Conservation (phyloP, 2,329 filamentous ascomycete species). For the Thermochaetoides dissita region DNA sequence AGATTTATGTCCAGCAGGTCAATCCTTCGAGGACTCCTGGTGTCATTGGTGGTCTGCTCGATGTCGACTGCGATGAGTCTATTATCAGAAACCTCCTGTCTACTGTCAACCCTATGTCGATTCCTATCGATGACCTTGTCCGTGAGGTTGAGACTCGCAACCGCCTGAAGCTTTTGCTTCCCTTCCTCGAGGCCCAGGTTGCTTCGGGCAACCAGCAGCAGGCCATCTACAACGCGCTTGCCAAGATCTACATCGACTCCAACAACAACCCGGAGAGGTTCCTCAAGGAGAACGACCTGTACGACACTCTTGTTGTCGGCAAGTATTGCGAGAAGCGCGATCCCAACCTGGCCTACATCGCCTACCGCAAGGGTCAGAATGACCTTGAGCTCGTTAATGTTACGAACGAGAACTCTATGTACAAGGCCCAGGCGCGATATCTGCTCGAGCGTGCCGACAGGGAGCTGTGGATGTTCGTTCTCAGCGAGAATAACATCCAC, state of each 20-base stretch:
- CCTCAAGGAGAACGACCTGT: slow-evolving; percentile 92
- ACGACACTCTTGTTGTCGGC: slow-evolving; percentile 80
- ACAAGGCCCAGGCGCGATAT: slow-evolving; percentile 92
- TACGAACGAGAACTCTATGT: slow-evolving; percentile 99
- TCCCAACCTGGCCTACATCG: slow-evolving; percentile 86
- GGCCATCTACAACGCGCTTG: slow-evolving; percentile 90
- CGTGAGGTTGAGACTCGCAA: slow-evolving; percentile 91
- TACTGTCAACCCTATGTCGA: slow-evolving; percentile 69
- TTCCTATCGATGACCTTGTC: slow-evolving; percentile 91
- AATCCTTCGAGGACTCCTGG: slow-evolving; percentile 84
- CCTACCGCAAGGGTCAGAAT: slow-evolving; percentile 92
- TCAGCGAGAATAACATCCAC: slow-evolving; percentile 92
- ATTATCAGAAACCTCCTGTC: slow-evolving; percentile 87
- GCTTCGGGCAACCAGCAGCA: slow-evolving; percentile 87
- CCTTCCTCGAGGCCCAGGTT: slow-evolving; percentile 88
- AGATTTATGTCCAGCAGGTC: slow-evolving; percentile 93
- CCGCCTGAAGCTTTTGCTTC: slow-evolving; percentile 83
- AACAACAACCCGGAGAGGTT: slow-evolving; percentile 98
- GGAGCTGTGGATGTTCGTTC: slow-evolving; percentile 89
- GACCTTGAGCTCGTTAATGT: slow-evolving; percentile 94
- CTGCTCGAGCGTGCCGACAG: slow-evolving; percentile 76
- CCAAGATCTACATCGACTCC: slow-evolving; percentile 98
- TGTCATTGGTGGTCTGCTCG: slow-evolving; percentile 82
- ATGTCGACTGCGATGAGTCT: slow-evolving; percentile 91
- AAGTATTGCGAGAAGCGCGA: slow-evolving; percentile 99